Evolutionary conservation across 2,329 filamentous ascomycete species (phyloP).

Genomic region (Neonectria coccinea): DNA sequence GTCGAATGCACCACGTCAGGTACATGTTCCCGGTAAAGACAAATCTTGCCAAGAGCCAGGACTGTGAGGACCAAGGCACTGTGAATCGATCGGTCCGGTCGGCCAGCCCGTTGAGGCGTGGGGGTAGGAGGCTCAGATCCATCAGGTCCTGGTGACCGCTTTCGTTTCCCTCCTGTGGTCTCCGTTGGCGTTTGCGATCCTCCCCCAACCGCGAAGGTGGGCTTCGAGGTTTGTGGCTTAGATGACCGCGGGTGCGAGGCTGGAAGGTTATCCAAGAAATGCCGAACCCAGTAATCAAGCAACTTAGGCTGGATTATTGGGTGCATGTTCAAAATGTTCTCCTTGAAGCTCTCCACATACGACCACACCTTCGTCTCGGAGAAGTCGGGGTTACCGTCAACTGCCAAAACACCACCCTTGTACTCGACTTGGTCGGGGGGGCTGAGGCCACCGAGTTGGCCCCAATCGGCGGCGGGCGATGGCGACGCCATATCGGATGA

Average conservation of each 20-base stretch:
- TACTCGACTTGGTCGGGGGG: slow-evolving; percentile 57
- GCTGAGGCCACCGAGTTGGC: slow-evolving; percentile 65
- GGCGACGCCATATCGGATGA: slow-evolving; percentile 66
- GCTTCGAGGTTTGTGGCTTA: slow-evolving; percentile 48
- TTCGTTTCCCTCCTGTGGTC: slow-evolving; percentile 62
- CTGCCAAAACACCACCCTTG: slow-evolving; percentile 52
- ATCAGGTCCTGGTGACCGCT: slow-evolving; percentile 62
- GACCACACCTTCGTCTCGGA: slow-evolving; percentile 61
- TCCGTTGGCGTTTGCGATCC: slow-evolving; percentile 44
- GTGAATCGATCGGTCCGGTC: slow-evolving; percentile 74
- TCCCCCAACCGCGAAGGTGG: slow-evolving; percentile 49
- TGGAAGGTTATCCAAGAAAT: slow-evolving; percentile 64
- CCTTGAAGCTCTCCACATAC: slow-evolving; percentile 69
- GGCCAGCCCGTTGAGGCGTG: slow-evolving; percentile 55
- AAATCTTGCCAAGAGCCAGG: slow-evolving; percentile 88
- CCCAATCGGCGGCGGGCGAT: slow-evolving; percentile 68
- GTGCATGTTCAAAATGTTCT: slow-evolving; percentile 74
- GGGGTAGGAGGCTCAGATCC: slow-evolving; percentile 49
- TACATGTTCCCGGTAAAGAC: slow-evolving; percentile 65
- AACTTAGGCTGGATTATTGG: slow-evolving; percentile 68
- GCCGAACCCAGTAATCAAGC: slow-evolving; percentile 64
- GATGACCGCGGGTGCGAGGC: slow-evolving; percentile 42
- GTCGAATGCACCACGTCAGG: slow-evolving; percentile 65
- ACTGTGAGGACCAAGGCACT: slow-evolving; percentile 87
- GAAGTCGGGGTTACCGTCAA: slow-evolving; percentile 67